These are phyloP conservation scores for Pythium sukuiense DNA, from an alignment of 352 stramenopile species.

Conservation along the genomic window DNA sequence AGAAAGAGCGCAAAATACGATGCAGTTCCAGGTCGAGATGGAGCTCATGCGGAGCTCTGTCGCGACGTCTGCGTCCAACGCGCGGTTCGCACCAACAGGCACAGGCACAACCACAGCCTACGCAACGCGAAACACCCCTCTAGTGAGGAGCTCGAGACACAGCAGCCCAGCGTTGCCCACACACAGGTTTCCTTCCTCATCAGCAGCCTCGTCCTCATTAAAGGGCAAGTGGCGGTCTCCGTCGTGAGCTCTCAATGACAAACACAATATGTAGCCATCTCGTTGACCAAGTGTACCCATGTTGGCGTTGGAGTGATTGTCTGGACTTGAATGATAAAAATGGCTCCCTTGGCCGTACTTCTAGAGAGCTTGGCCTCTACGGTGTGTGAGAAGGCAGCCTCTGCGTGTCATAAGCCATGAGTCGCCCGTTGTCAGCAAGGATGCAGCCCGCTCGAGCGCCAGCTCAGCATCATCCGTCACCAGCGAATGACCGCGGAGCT, in stretches of 20 bases:
- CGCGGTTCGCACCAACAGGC: background rate
- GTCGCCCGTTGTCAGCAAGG: conserved; percentile 17
- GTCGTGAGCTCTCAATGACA: background rate
- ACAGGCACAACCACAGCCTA: background rate
- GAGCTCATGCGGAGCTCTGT: conserved; percentile 45
- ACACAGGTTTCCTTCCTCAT: conserved; percentile 5
- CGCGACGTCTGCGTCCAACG: conserved; percentile 8
- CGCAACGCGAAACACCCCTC: background rate
- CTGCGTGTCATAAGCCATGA: background rate
- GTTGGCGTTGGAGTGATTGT: conserved; percentile 6
- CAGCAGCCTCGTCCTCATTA: background rate
- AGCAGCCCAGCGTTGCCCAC: background rate
- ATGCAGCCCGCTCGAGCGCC: conserved; percentile 8
- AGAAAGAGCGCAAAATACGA: conserved; percentile 10
- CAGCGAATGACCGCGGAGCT: background rate
- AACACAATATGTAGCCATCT: background rate
- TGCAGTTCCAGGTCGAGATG: conserved; percentile 48
- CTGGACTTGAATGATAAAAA: conserved; percentile 9
- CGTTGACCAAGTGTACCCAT: conserved; percentile 9
- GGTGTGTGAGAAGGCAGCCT: background rate
- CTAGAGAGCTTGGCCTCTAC: background rate
- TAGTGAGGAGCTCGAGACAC: background rate
- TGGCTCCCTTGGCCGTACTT: background rate
- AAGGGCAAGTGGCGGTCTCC: conserved; percentile 12
- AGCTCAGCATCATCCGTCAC: background rate